Base-by-base conservation (phyloP, 2,329 filamentous ascomycete species). In the Neofusicoccum kwambonambiense region DNA sequence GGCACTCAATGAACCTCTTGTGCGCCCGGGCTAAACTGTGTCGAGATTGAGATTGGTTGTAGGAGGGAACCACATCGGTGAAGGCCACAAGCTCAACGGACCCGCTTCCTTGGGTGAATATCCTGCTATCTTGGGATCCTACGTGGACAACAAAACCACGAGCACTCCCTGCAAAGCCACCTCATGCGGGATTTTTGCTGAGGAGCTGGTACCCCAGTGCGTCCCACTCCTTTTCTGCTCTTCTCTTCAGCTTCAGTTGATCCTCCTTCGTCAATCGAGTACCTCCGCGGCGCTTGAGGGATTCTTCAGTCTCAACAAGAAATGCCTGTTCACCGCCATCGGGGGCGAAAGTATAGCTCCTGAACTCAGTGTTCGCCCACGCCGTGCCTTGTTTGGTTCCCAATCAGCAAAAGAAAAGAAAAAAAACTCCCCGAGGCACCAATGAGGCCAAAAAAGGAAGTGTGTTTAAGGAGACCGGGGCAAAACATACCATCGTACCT, bases 291-390 rank as follows among this genome's bases (percentile, higher is more conserved):
- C 35, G 34, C 17, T 39, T 5, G 51, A 37, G n/a, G 1, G 35
- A 54, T 35, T 74, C 72, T 4, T 66, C 45, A 7, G 75, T 78
- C 69, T 79, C 77, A 54, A 73, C 63, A 9, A 79, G 61, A 19
- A 72, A 70, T 6, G 75, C 72, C 15, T 71, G 64, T 27, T 69
- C 66, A 42, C 67, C 62, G 7, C 66, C 65, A 13, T 50, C n/a
- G 15, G 87, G 83, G 35, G 76, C 81, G 73, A 92, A 92, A 51
- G 81, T 79, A 74, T 88, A 93, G 4, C 87, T 87, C 65, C 90
- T 86, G 73, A 82, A 88, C 77, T 93, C 90, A 58, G 89, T 88
- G 75, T 93, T 93, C 7, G 76, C 73, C 91, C 90, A 93, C 4
- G 86, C 89, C 9, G 90, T 93, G 41, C 88, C 88, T 89, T 67